phyloP scores from a whole-genome alignment of 495 filamentous ascomycete species.

The Chaetomium cochliodes region DNA sequence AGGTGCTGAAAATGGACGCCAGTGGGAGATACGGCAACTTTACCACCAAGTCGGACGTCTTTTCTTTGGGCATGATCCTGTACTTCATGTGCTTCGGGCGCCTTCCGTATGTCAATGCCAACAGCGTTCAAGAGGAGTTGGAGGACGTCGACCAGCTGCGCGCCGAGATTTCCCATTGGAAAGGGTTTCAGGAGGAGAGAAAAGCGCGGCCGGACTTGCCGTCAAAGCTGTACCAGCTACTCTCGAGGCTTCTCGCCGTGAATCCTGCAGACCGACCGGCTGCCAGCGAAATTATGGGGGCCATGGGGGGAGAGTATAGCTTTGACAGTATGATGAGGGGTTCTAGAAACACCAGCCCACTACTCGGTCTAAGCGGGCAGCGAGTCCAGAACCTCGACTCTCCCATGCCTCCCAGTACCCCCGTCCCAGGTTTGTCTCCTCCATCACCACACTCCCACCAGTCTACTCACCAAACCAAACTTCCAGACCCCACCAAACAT shows the following conservation, averaged over 20 bases:
- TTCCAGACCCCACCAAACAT: conserved; percentile 41
- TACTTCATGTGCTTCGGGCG: conserved; percentile 96
- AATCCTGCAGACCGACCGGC: conserved; percentile 75
- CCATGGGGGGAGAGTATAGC: conserved; percentile 66
- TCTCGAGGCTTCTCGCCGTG: conserved; percentile 76
- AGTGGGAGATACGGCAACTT: conserved; percentile 83
- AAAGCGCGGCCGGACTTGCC: conserved; percentile 77
- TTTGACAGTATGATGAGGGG: conserved; percentile 39
- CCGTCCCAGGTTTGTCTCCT: conserved; percentile 41
- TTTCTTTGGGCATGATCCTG: conserved; percentile 95
- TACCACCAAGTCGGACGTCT: conserved; percentile 92
- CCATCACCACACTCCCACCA: background rate
- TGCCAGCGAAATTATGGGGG: conserved; percentile 81
- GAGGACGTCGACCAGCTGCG: conserved; percentile 90
- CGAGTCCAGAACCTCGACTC: conserved; percentile 60
- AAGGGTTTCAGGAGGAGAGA: conserved; percentile 76
- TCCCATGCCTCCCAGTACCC: conserved; percentile 47
- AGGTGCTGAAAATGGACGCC: conserved; percentile 73
- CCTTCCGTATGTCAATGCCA: conserved; percentile 80
- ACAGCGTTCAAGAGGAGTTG: conserved; percentile 81
- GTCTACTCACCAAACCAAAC: background rate
- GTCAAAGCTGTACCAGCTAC: conserved; percentile 76
- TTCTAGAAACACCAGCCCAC: conserved; percentile 36
- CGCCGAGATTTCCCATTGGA: conserved; percentile 82
- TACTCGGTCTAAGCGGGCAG: conserved; percentile 45